phyloP scores from a whole-genome alignment of 2,329 filamentous ascomycete genomes.

The Colletotrichum shisoi region DNA sequence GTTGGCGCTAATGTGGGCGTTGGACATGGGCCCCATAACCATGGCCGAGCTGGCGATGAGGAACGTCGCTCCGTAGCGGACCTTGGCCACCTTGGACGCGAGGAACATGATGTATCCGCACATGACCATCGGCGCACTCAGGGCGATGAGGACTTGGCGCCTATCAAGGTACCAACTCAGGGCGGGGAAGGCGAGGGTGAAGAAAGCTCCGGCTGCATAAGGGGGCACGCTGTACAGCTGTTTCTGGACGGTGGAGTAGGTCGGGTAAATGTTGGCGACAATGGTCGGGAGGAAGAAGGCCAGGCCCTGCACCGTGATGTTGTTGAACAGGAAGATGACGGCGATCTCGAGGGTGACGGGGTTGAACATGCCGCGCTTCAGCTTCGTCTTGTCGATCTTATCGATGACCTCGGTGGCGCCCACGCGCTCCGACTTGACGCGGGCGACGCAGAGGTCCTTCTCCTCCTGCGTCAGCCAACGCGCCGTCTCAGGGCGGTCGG shows the following conservation, averaged over 20 bases:
- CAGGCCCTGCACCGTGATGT: slow-evolving; percentile 75
- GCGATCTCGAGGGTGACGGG: slow-evolving; percentile 66
- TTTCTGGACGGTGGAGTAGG: slow-evolving; percentile 64
- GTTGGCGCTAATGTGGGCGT: slow-evolving; percentile 73
- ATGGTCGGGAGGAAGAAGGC: slow-evolving; percentile 76
- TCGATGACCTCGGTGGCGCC: slow-evolving; percentile 68
- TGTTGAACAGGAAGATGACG: slow-evolving; percentile 70
- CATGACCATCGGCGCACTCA: slow-evolving; percentile 70
- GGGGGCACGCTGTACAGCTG: slow-evolving; percentile 76
- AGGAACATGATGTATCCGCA: slow-evolving; percentile 76
- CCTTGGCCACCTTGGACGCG: slow-evolving; percentile 58
- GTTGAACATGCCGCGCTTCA: slow-evolving; percentile 67
- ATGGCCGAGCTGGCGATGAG: slow-evolving; percentile 72
- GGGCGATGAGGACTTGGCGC: slow-evolving; percentile 67
- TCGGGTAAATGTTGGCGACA: slow-evolving; percentile 71
- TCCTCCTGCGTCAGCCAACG: slow-evolving; percentile 71
- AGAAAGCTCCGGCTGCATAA: slow-evolving; percentile 73
- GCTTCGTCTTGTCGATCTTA: slow-evolving; percentile 66
- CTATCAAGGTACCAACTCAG: slow-evolving; percentile 68
- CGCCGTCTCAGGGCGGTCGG: slow-evolving; percentile 73
- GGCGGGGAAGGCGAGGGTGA: slow-evolving; percentile 68
- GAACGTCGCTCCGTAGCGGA: slow-evolving; percentile 75
- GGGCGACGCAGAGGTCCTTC: slow-evolving; percentile 70
- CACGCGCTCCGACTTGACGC: slow-evolving; percentile 73
- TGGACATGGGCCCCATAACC: slow-evolving; percentile 69